Percentiles rank a stretch among this genome's conserved stretches.
phyloP scores from a whole-genome alignment of 2,329 filamentous ascomycete species.

The Cyphellophora attinorum region DNA sequence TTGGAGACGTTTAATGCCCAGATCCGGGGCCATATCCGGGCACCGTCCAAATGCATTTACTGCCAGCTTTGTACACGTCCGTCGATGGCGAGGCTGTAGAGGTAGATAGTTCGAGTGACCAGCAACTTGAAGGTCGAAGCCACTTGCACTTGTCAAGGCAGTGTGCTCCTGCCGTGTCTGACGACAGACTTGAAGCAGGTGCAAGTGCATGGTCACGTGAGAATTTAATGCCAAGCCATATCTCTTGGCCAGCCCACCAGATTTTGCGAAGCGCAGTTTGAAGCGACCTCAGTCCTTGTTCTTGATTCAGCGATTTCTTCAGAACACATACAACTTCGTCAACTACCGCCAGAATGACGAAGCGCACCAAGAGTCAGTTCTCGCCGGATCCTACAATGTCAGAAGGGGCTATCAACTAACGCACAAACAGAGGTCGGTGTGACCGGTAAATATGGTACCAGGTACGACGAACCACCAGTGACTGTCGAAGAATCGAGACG shows the following conservation, averaged over 20 bases:
- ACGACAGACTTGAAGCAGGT: no score
- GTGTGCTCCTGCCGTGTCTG: no score
- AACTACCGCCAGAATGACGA: constrained; percentile 65
- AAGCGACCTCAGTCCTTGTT: background rate
- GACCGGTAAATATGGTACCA: constrained; percentile 97
- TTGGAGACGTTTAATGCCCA: no score
- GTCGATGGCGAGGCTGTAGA: no score
- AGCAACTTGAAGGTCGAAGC: no score
- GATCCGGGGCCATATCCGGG: no score
- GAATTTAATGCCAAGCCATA: constrained; percentile 15
- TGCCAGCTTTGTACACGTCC: no score
- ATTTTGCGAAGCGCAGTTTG: no score
- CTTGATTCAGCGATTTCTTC: constrained; percentile 7
- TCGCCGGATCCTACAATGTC: background rate
- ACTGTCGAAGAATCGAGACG: constrained; percentile 1
- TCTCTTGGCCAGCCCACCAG: background rate
- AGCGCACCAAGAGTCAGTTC: constrained; percentile 71
- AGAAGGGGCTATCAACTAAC: background rate
- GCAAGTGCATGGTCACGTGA: background rate
- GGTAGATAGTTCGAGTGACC: no score
- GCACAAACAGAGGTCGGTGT: constrained; percentile 70
- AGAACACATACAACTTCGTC: constrained; percentile 10
- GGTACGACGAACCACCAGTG: constrained; percentile 47
- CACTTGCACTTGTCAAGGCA: no score
- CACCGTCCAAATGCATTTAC: no score